Evolutionary conservation across 768 basidiomycete genomes (phyloP), one percentile per base, ranked within the genome.

Genomic region (Lentinus brumalis): DNA sequence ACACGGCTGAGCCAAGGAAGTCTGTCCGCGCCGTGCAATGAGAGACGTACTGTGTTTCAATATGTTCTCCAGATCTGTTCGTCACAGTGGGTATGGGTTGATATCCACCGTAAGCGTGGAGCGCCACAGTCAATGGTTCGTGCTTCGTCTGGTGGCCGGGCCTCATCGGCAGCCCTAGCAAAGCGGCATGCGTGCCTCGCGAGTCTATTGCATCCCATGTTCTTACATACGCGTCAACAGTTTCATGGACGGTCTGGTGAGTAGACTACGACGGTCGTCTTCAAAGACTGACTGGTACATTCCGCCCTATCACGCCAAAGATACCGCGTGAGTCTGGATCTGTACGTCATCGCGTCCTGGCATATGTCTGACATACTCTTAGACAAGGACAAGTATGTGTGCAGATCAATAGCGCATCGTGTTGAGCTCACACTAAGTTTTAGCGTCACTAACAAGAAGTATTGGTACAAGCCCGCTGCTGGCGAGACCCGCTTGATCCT

Each of bases 181-280:
- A 26, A 26, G 21, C 21, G 21, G 21, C 21, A 26, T 26, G 21
- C 21, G 21, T 26, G 21, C 21, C 21, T 26, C 21, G 21, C 21
- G 21, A 26, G 21, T 26, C 21, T 26, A 26, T 26, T 26, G 21
- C 21, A 26, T 26, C 15, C 6, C 18, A 44, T 16, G 42, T 11
- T 44, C 42, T 16, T 16, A 44, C 18, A 44, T 57, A 10, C 8
- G n/a, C 5, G 3, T 32, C 11, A 26, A 10, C 59, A 87, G 86
- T 62, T 87, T 86, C 63, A 73, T 84, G 53, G 78, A 81, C 60
- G 84, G 83, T 50, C 69, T 79, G 68, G 86, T 87, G 45, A 54
- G 86, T 79, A 26, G 11, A n/a, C 10, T 26, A 32, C 14, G 5
- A 16, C 2, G 32, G 6, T 31, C 12, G 26, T 4, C 30, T 14